Evolutionary conservation across 495 filamentous ascomycete genomes (phyloP), one percentile per base, ranked within the genome.

Genomic region (Pyrenula massariospora): DNA sequence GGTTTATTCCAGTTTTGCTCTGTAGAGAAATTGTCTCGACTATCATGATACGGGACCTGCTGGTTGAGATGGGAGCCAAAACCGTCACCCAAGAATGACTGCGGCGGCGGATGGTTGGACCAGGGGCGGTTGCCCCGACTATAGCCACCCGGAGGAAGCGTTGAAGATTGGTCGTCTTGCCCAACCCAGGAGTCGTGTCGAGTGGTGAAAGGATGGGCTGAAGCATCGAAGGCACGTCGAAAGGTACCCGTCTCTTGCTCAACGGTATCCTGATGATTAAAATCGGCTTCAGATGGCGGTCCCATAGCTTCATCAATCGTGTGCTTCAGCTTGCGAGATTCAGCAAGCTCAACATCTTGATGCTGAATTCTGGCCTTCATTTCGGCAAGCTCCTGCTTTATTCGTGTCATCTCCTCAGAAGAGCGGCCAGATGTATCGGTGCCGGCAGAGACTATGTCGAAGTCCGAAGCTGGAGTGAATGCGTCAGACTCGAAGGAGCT

Each of bases 291-390:
- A 25, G 80, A 79, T 10, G 81, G 71, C 57, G 81, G 76, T 11
- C 83, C 85, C 56, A 90, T 76, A 55, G 82, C 81, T 64, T 89
- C 82, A 56, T 90, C 85, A 51, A 90, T 59, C 12, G 85, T 89
- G 63, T 88, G 84, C 65, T 85, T 87, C 51, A 82, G 83, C 63
- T 82, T 81, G 49, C 89, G 88, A 10, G 77, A 86, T 57, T 92
- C 86, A 23, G 85, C 77, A 55, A 96, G 78, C 68, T 96, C 89
- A 57, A 91, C 82, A 58, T 89, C 88, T 68, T 95, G 86, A 19
- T 83, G 77, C 56, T 83, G 85, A 66, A 98, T 91, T 59, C 84
- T 86, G 62, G 79, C 82, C 60, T 88, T 86, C 22, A 91, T 89
- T 59, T 79, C 82, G 56, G 86, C 81, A 12, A 98, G 78, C 68